Evolutionary conservation across 345 rosid species (phyloP), one percentile per base, ranked within the genome.

Genomic region (Lepidium aucheri): DNA sequence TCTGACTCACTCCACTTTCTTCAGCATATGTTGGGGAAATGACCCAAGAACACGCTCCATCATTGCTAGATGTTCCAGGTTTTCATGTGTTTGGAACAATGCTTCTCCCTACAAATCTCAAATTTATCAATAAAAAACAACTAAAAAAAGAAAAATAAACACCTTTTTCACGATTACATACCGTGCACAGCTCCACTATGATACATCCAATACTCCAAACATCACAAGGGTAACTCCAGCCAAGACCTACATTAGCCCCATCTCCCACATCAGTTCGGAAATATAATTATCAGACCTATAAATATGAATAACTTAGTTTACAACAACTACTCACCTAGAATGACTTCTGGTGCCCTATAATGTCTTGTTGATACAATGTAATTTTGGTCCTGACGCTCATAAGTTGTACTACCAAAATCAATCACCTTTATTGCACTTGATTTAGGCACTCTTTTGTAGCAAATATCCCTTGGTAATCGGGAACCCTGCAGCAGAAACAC

Each of bases 151-250:
- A 6, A 14, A 51, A 0, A 17, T 3, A 8, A 32, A 68, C 10
- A 8, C 56, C 26, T 36, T 49, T 6, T 28, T 28, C 7, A n/a
- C 40, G 8, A 45, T 39, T 5, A 51, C 85, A 64, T 81, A 90
- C 97, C 36, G 97, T 86, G 87, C 97, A 90, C 35, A 90, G 74
- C 54, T 90, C 97, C 70, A 88, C 87, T 30, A 88, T 15, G 47
- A 90, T 88, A 65, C 96, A 88, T 61, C 96, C 97, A 69, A 86
- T 79, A 68, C 97, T 90, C 97, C 97, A 90, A n/a, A 88, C 32
- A 65, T 90, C 97, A 77, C 97, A 90, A 5, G 96, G 93, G 38
- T 80, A 90, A 64, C 89, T 88, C 97, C 97, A 90, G 35, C 96
- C 96, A 67, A 78, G 89, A 12, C 96, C 96, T 89, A 56, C 42